A percentile compares a stretch with the other conserved stretches of the same genome.
Conservation (phyloP, 1,284 basidiomycete genomes). For the Microstroma glucosiphilum region DNA sequence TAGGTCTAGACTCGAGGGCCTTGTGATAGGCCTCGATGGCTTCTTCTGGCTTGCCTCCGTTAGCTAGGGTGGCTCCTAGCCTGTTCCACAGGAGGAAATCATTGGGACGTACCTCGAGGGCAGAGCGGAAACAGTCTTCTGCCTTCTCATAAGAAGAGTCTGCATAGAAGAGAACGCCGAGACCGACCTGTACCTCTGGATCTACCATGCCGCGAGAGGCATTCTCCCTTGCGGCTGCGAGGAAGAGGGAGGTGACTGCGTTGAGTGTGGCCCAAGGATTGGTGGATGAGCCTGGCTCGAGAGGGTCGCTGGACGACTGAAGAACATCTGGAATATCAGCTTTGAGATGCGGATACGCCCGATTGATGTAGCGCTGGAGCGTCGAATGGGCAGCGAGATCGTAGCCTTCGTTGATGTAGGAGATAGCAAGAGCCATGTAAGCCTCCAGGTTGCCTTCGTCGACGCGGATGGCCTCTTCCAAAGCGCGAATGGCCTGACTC, state of each 20-base stretch:
- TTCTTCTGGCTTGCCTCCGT: slow-evolving; percentile 89
- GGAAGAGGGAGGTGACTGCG: slow-evolving; percentile 73
- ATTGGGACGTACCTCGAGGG: slow-evolving; percentile 70
- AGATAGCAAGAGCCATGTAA: slow-evolving; percentile 66
- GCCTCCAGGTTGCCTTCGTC: slow-evolving; percentile 65
- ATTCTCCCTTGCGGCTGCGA: slow-evolving; percentile 68
- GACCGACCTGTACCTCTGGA: slow-evolving; percentile 84
- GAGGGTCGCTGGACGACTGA: slow-evolving; percentile 59
- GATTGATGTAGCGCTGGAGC: slow-evolving; percentile 76
- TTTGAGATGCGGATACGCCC: slow-evolving; percentile 63
- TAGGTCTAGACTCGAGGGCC: slow-evolving; percentile 85
- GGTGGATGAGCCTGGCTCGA: slow-evolving; percentile 52
- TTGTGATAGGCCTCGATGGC: slow-evolving; percentile 90
- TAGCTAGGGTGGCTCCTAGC: slow-evolving; percentile 87
- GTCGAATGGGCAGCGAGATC: slow-evolving; percentile 82
- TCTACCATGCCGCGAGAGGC: slow-evolving; percentile 63
- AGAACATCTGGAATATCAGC: slow-evolving; percentile 52
- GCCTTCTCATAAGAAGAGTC: slow-evolving; percentile 71
- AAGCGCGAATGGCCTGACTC: slow-evolving; percentile 56
- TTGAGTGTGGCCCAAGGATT: slow-evolving; percentile 77
- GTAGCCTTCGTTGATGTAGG: slow-evolving; percentile 91
- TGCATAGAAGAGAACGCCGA: slow-evolving; percentile 90
- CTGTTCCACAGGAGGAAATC: slow-evolving; percentile 97
- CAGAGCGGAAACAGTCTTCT: slow-evolving; percentile 83
- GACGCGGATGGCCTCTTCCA: slow-evolving; percentile 59